Base-by-base conservation (phyloP, 1,139 yeast genomes). In the Wickerhamomyces sp. region DNA sequence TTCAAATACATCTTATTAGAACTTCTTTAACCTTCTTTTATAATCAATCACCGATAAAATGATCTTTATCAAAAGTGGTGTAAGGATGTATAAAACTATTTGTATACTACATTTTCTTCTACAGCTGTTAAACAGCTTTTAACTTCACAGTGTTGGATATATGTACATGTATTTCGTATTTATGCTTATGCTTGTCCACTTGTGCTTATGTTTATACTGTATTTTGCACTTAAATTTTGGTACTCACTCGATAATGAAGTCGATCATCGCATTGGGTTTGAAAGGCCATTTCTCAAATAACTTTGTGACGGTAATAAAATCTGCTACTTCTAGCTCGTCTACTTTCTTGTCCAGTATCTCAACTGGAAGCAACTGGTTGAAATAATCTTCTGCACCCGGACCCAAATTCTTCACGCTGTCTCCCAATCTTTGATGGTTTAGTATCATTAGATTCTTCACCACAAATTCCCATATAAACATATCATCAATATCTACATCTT, bases 281-380 rank as follows among this genome's bases (percentile, higher is more conserved):
- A 89, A 90, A 0, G 97, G 94, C 97, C 97, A 90, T 18, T 64
- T 57, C 34, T 70, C 72, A 56, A 82, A 86, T 4, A 64, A 69
- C 5, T 71, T 59, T 4, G 79, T 68, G 8, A 90, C 56, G 6
- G 58, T 51, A 7, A 67, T 45, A 45, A 82, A 67, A 16, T 88
- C 94, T 1, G 73, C 74, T 6, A 67, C 55, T 0, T 77, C 65
- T 42, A 89, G 62, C 3, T 74, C 73, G 16, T 65, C 60, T 0
- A 85, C 76, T 4, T 59, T 54, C 44, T 70, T 74, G 10, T 71
- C 56, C 40, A 77, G 52, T 3, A 81, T 41, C 0, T 58, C 61
- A 8, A 46, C 66, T 2, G 61, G 54, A 0, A 72, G 45, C 7
- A 72, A 56, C 13, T 63, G 58, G 2, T 65, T 64, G 40, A 80